phyloP scores from a whole-genome alignment of 768 basidiomycete genomes.

The Lepiota venenata region DNA sequence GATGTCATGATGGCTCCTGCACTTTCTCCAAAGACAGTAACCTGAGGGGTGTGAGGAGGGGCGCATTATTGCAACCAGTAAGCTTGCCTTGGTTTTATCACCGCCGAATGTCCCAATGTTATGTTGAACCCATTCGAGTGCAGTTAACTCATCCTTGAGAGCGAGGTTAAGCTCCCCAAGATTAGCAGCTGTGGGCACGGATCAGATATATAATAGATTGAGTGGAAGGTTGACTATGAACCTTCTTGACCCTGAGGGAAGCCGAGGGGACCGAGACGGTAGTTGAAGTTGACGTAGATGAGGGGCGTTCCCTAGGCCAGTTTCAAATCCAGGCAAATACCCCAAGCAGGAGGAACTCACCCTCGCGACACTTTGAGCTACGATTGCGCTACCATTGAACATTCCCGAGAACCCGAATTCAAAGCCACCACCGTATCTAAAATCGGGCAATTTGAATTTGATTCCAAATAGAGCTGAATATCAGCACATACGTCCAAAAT shows the following conservation, averaged over 20 bases:
- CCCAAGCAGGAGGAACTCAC: slow-evolving; percentile 18
- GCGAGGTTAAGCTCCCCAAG: slow-evolving; percentile 41
- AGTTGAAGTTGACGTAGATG: slow-evolving; percentile 37
- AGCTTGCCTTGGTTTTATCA: slow-evolving; percentile 30
- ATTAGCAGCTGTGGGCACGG: slow-evolving; percentile 23
- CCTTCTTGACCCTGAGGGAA: slow-evolving; percentile 39
- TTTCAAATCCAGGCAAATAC: background rate
- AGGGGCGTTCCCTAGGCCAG: slow-evolving; percentile 36
- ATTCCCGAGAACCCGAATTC: slow-evolving; percentile 21
- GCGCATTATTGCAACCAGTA: background rate
- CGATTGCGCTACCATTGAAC: slow-evolving; percentile 31
- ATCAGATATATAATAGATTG: background rate
- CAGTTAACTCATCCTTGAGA: slow-evolving; percentile 41
- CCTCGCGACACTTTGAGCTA: slow-evolving; percentile 33
- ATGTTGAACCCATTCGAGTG: slow-evolving; percentile 52
- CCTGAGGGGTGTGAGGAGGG: slow-evolving; percentile 21
- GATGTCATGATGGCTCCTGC: slow-evolving; percentile 49
- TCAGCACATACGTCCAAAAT: slow-evolving; percentile 34
- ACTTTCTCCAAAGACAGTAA: slow-evolving; percentile 53
- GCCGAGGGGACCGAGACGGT: slow-evolving; percentile 44
- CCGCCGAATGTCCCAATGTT: slow-evolving; percentile 63
- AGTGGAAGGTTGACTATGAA: background rate
- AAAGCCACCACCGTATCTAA: slow-evolving; percentile 34
- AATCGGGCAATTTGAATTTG: background rate
- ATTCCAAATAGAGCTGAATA: background rate